Evolutionary conservation across 257 asterid species (phyloP), one percentile per base, ranked within the genome.

Genomic region (Eustoma russellianum): DNA sequence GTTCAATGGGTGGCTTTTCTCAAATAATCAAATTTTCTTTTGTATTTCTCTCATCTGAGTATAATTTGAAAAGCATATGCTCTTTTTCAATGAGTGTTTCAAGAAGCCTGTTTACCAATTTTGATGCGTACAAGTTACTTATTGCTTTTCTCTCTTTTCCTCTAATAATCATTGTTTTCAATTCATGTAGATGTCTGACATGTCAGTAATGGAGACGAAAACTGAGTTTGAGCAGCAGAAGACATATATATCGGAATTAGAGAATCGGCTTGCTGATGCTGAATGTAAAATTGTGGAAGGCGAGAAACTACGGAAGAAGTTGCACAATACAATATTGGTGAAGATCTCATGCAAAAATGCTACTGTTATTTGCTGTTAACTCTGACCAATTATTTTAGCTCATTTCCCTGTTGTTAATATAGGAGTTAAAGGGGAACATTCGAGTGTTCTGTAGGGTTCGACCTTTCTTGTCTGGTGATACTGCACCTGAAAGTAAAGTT

Each of bases 381-480:
- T 34, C 53, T 13, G 13, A 11, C 43, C 43, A 17, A 57, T 53
- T 46, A 10, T 61, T 53, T 17, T 28, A 33, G 49, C 41, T 15
- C 13, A 43, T 16, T 53, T 30, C 47, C 57, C 45, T 73, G 52
- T 65, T 58, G 13, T 47, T 41, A 17, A 50, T 54, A 8, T 74
- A 93, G 99, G 99, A 93, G 67, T 53, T 93, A 63, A 93, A 93
- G 67, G 99, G 97, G 46, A 93, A 93, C 52, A 93, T 88, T 33
- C 81, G 95, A 7, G 97, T 88, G 57, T 93, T 93, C 54, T 93
- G 99, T 72, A 72, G 97, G 68, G 99, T 93, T 64, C 74, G 99
- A 38, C 99, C 95, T 43, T 45, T 86, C 49, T 71, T 83, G 66
- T 78, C 83, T 48, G 99, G 85, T 62, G 96, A 93, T 59, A 79